phyloP scores from a whole-genome alignment of 371 early-diverging fungal genomes.

The Entomophthora muscae region DNA sequence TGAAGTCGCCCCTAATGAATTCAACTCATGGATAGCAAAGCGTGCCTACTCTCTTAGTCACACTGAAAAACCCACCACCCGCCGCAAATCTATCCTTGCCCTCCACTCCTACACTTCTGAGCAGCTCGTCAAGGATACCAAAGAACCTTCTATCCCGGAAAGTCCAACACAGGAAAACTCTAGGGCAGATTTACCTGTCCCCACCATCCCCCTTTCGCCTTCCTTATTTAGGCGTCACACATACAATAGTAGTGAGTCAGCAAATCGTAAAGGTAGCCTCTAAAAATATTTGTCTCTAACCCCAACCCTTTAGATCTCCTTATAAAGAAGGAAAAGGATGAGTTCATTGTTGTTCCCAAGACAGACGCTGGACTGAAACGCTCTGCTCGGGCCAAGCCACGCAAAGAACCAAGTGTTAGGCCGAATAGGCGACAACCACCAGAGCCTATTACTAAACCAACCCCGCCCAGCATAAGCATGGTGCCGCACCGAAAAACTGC shows the following conservation, averaged over 20 bases:
- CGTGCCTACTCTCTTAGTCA: conserved; percentile 19
- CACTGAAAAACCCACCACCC: conserved; percentile 13
- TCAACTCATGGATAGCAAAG: conserved; percentile 24
- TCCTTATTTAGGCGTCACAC: not conserved
- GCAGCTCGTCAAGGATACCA: conserved; percentile 8
- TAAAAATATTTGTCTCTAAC: not conserved
- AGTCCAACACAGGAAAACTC: not conserved
- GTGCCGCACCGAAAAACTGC: not conserved
- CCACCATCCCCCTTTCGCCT: not conserved
- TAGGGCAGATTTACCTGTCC: not conserved
- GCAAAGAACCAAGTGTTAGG: not conserved
- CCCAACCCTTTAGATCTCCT: conserved; percentile 8
- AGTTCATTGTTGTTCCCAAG: conserved; percentile 4
- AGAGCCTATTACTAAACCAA: not conserved
- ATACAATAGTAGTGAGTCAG: conserved; percentile 2
- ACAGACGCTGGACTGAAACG: not conserved
- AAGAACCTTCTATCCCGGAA: not conserved
- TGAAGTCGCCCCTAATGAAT: conserved; percentile 35
- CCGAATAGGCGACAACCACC: not conserved
- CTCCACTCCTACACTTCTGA: conserved; percentile 18
- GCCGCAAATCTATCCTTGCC: conserved; percentile 28
- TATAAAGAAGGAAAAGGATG: conserved; percentile 8
- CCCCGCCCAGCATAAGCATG: not conserved
- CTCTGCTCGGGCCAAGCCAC: conserved; percentile 4
- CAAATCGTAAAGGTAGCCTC: conserved; percentile 1